Evolutionary conservation across 345 rosid species (phyloP).

Genomic region (Bretschneidera sinensis): DNA sequence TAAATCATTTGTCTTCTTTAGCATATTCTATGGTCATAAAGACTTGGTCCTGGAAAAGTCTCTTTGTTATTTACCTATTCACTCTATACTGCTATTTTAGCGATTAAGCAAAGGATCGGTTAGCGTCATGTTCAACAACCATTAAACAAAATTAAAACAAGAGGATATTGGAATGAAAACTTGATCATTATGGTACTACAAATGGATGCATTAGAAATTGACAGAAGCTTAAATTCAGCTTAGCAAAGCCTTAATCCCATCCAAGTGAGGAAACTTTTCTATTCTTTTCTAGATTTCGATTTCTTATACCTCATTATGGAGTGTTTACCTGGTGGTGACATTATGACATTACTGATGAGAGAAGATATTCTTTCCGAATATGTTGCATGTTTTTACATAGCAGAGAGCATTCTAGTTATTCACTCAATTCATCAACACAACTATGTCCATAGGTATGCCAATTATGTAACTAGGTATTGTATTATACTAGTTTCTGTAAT

Average conservation of each 20-base stretch:
- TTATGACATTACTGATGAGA: slow-evolving; percentile 97
- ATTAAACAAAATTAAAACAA: too few relatives aligned
- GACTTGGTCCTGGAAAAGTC: too few relatives aligned
- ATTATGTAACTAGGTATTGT: not conserved
- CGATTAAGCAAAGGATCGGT: not conserved
- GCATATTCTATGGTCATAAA: too few relatives aligned
- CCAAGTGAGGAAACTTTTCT: slow-evolving; percentile 51
- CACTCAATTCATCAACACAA: slow-evolving; percentile 83
- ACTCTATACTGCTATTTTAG: too few relatives aligned
- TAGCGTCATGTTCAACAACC: not conserved
- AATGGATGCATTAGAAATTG: not conserved
- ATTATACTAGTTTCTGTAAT: not conserved
- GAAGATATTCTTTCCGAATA: slow-evolving; percentile 94
- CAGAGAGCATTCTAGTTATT: slow-evolving; percentile 84
- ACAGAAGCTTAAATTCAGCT: slow-evolving; percentile 1
- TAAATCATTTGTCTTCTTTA: not conserved
- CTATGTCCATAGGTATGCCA: slow-evolving; percentile 69
- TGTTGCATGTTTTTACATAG: slow-evolving; percentile 85
- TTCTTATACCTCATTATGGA: slow-evolving; percentile 96
- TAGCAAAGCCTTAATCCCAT: not conserved
- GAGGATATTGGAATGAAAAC: not conserved
- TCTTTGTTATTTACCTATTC: too few relatives aligned
- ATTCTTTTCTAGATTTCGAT: slow-evolving; percentile 96
- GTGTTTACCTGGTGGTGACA: slow-evolving; percentile 98
- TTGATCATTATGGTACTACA: not conserved